Conservation (phyloP, 2,329 filamentous ascomycete genomes). For the Tolypocladium paradoxum region DNA sequence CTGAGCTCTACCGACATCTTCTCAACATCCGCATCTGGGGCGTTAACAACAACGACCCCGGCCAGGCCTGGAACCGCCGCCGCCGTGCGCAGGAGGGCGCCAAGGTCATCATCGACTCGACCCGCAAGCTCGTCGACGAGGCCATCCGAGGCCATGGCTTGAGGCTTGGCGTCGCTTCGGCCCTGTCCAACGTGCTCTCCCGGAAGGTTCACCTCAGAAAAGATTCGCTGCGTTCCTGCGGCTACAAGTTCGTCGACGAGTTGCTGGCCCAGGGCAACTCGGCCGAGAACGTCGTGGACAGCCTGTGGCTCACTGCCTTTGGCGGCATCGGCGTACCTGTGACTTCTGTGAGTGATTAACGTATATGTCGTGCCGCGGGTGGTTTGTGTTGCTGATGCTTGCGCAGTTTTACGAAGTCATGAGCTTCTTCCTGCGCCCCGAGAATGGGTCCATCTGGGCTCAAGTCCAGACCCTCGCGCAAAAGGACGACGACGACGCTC, state of each 20-base stretch:
- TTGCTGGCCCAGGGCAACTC: slow-evolving; percentile 21
- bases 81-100: slow-evolving; percentile 29
- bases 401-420: slow-evolving; percentile 33
- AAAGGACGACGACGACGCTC: slow-evolving; percentile 20
- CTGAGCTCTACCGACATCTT: slow-evolving; percentile 31
- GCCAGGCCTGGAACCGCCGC: slow-evolving; percentile 33
- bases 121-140: slow-evolving; percentile 28
- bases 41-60: slow-evolving; percentile 36
- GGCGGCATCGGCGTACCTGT: slow-evolving; percentile 28
- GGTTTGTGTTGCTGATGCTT: not conserved
- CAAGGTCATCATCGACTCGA: slow-evolving; percentile 24
- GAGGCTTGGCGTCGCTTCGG: slow-evolving; percentile 17
- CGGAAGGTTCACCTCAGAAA: slow-evolving; percentile 19
- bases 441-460: slow-evolving; percentile 29
- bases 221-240: slow-evolving; percentile 27
- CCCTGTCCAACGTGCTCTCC: slow-evolving; percentile 14
- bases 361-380: not conserved
- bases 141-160: slow-evolving; percentile 18
- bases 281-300: slow-evolving; percentile 22
- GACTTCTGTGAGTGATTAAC: slow-evolving; percentile 19
- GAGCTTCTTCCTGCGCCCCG: slow-evolving; percentile 27
- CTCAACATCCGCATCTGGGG: slow-evolving; percentile 34
- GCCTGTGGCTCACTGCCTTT: slow-evolving; percentile 28
- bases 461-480: slow-evolving; percentile 29
- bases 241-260: slow-evolving; percentile 26